Evolutionary conservation across 2,329 filamentous ascomycete genomes (phyloP), one percentile per base, ranked within the genome.

Genomic region (Stemphylium lycopersici): DNA sequence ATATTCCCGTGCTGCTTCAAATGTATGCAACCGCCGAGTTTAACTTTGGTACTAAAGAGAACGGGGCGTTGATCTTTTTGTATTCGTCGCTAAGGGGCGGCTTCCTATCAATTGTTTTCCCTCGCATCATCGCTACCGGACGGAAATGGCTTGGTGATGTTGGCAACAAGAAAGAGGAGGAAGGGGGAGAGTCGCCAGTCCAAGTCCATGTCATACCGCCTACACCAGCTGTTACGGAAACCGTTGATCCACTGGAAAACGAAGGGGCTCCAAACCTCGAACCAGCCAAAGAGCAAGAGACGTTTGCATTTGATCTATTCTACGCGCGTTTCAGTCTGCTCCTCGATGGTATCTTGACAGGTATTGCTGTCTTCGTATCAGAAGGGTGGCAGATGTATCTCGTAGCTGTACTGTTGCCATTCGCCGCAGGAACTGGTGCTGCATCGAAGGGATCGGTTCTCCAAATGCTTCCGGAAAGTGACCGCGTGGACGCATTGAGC

Each of bases 391-490:
- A 91, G 61, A 84, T 90, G 41, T 90, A 89, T 63, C 72, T 89
- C 0, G 83, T 87, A 1, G 86, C 86, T 0, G 81, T 84, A 22
- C 68, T 90, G 1, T 78, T 91, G 0, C 88, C 88, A 0, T 84
- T 90, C 26, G 87, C 86, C 0, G 88, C 87, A 0, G 88, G 88
- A 0, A 87, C 87, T 0, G 88, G 87, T 0, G 83, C 87, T 0
- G 86, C 88, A 0, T 86, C 87, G 1, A 91, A 90, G 61, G 88
- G 88, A 0, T 86, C 88, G n/a, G 89, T 90, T 55, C 82, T 89
- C 0, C 84, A 88, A 52, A 88, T 90, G 86, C 87, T 87, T 39
- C 77, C 86, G 0, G 78, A 84, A 1, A 79, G 79, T 0, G 83
- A 88, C 50, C 80, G 87, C 0, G 81, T 84, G 0, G 88, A 91